phyloP scores from a whole-genome alignment of 1,284 basidiomycete species.

The Ceratobasidium sp. region DNA sequence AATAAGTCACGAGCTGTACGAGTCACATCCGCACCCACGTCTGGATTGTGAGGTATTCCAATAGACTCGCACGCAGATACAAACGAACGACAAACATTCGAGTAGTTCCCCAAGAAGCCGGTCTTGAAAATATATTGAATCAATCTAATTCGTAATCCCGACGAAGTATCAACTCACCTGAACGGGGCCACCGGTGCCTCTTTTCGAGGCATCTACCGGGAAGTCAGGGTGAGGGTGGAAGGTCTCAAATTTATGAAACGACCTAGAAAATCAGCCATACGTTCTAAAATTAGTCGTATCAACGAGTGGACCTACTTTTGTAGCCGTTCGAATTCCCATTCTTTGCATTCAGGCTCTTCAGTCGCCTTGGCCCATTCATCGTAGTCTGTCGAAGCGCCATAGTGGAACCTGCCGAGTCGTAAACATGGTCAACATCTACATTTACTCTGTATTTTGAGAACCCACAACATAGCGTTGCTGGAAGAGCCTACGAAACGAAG shows the following conservation, averaged over 20 bases:
- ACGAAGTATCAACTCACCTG: constrained; percentile 13
- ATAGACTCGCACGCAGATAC: constrained; percentile 30
- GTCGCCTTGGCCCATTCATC: constrained; percentile 71
- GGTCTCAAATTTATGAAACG: constrained; percentile 72
- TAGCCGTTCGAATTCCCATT: constrained; percentile 74
- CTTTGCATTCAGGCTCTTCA: constrained; percentile 64
- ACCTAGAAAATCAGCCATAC: constrained; percentile 58
- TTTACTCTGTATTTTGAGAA: background rate
- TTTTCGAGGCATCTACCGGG: constrained; percentile 27
- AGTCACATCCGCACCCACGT: background rate
- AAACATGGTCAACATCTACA: constrained; percentile 35
- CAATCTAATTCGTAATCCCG: constrained; percentile 23
- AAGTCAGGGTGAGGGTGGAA: constrained; percentile 36
- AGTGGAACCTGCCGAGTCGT: constrained; percentile 55
- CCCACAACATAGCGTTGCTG: constrained; percentile 75
- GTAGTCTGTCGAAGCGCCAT: constrained; percentile 60
- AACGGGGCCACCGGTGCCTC: constrained; percentile 29
- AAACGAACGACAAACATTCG: constrained; percentile 19
- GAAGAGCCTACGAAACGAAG: constrained; percentile 64
- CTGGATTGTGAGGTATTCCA: constrained; percentile 32
- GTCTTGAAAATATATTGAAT: constrained; percentile 18
- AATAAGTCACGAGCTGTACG: background rate
- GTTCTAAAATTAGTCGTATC: constrained; percentile 31
- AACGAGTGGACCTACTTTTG: constrained; percentile 58
- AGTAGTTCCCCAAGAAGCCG: constrained; percentile 27